Evolutionary conservation across 345 rosid species (phyloP).

Genomic region (Murraya paniculata): DNA sequence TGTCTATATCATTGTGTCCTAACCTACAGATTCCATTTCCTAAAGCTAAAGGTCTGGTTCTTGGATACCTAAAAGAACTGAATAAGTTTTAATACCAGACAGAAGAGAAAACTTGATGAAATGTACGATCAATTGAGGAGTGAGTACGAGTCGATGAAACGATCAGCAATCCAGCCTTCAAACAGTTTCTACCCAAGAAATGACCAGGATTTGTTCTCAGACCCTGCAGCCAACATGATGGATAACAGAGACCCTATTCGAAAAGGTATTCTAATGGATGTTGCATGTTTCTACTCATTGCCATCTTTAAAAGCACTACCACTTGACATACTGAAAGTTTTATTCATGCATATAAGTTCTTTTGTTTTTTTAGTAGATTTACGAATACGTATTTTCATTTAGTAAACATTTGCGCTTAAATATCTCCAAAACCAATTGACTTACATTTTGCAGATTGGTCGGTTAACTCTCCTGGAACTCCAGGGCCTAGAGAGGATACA

Average conservation of each 20-base stretch:
- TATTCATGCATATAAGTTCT: background rate
- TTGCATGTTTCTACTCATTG: background rate
- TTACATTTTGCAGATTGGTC: constrained; percentile 84
- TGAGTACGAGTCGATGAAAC: constrained; percentile 70
- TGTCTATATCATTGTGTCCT: constrained; percentile 11
- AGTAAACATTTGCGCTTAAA: constrained; percentile 26
- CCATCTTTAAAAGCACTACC: background rate
- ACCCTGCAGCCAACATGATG: constrained; percentile 55
- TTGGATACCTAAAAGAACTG: constrained; percentile 9
- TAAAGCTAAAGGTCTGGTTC: background rate
- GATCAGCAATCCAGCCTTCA: constrained; percentile 79
- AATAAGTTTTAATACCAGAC: constrained; percentile 44
- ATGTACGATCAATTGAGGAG: constrained; percentile 91
- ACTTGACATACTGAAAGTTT: background rate
- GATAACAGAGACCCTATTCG: constrained; percentile 54
- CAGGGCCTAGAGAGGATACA: constrained; percentile 86
- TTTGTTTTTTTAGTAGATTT: constrained; percentile 4
- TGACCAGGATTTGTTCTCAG: constrained; percentile 71
- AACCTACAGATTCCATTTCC: constrained; percentile 2
- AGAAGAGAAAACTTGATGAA: constrained; percentile 97
- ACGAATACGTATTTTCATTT: background rate
- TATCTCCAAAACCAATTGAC: constrained; percentile 67
- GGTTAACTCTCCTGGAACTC: constrained; percentile 80
- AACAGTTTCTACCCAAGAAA: constrained; percentile 65
- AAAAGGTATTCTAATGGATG: constrained; percentile 57